Conservation (phyloP, 495 filamentous ascomycete genomes). For the Tuber indicum region DNA sequence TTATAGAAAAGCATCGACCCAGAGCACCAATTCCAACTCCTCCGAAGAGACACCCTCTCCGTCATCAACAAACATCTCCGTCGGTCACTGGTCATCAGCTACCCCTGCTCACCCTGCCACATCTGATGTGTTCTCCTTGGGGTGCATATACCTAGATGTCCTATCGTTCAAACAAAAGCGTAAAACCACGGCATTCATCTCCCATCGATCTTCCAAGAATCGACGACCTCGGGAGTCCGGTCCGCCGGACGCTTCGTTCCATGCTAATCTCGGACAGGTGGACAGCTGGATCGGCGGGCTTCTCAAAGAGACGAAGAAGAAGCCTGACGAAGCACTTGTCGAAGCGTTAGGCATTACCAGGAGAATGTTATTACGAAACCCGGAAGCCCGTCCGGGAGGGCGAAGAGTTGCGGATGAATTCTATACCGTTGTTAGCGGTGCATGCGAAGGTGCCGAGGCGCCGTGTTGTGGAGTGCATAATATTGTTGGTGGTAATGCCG, state of each 20-base stretch:
- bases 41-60: constrained; percentile 8
- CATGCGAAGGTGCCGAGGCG: constrained; percentile 6
- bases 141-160: constrained; percentile 62
- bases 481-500: constrained; percentile 1
- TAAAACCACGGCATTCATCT: constrained; percentile 60
- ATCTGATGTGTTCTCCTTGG: constrained; percentile 72
- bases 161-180: constrained; percentile 67
- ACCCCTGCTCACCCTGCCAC: constrained; percentile 21
- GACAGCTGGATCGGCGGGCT: constrained; percentile 68
- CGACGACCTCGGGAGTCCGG: constrained; percentile 44
- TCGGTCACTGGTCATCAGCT: constrained; percentile 25
- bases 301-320: constrained; percentile 60
- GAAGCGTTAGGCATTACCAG: constrained; percentile 46
- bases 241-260: constrained; percentile 67
- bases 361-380: constrained; percentile 47
- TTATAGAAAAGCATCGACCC: constrained; percentile 30
- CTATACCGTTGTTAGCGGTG: constrained; percentile 23
- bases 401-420: constrained; percentile 41
- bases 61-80: constrained; percentile 38
- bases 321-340: constrained; percentile 50
- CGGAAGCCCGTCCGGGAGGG: constrained; percentile 44
- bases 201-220: constrained; percentile 67
- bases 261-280: constrained; percentile 70
- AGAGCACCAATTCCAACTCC: constrained; percentile 16
- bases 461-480: constrained; percentile 30